Conservation (phyloP, 2,329 filamentous ascomycete genomes). For the Sporothrix variecibatus region DNA sequence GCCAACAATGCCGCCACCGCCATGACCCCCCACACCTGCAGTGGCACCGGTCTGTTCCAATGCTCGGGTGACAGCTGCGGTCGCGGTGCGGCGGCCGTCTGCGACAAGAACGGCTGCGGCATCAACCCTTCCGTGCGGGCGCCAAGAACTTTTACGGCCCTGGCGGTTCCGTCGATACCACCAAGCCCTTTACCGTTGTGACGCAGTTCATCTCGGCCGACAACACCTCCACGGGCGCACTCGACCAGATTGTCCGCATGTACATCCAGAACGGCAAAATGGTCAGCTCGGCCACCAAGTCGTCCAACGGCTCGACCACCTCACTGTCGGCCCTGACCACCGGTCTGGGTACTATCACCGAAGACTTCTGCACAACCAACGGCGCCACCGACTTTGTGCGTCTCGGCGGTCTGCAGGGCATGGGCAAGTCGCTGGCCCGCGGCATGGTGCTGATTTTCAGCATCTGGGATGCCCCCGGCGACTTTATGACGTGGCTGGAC, state of each 20-base stretch:
- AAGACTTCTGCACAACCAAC: slow-evolving; percentile 25
- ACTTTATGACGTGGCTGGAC: slow-evolving; percentile 56
- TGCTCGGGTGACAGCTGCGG: slow-evolving; percentile 48
- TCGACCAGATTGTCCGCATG: not conserved
- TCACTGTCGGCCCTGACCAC: slow-evolving; percentile 22
- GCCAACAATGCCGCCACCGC: slow-evolving; percentile 62
- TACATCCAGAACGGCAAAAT: slow-evolving; percentile 9
- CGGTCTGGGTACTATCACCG: not conserved
- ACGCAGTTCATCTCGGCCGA: slow-evolving; percentile 56
- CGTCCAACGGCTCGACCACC: not conserved
- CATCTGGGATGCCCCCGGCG: slow-evolving; percentile 51
- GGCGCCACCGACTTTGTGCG: slow-evolving; percentile 48
- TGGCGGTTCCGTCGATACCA: slow-evolving; percentile 56
- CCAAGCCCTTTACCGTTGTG: slow-evolving; percentile 59
- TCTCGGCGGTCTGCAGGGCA: slow-evolving; percentile 53
- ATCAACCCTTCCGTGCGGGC: slow-evolving; percentile 66
- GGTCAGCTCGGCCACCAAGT: slow-evolving; percentile 6
- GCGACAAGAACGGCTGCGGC: slow-evolving; percentile 66
- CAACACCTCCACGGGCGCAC: not conserved
- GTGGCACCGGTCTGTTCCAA: slow-evolving; percentile 41
- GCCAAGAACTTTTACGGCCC: slow-evolving; percentile 56
- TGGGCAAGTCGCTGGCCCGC: slow-evolving; percentile 50
- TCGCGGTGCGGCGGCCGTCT: slow-evolving; percentile 47
- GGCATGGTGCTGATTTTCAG: slow-evolving; percentile 51
- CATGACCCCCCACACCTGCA: slow-evolving; percentile 61